Evolutionary conservation across 768 basidiomycete species (phyloP).

Genomic region (Glaciozyma martinii): DNA sequence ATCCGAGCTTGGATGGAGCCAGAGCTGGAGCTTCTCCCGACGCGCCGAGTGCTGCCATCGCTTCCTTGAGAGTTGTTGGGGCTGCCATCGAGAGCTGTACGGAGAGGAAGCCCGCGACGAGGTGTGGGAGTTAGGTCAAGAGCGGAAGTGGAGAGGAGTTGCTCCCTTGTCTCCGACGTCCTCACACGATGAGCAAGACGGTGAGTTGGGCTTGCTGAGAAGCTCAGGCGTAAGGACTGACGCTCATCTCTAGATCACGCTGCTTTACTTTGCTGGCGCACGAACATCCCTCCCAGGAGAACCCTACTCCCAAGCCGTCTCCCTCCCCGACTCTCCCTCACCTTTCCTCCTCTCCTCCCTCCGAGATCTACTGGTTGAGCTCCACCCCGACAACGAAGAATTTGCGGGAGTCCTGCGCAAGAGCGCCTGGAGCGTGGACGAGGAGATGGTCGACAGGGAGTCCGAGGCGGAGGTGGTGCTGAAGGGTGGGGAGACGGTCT

Average conservation of each 20-base stretch:
- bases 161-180: neutral
- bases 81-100: neutral
- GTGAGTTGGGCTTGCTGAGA: neutral
- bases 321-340: slow-evolving; percentile 43
- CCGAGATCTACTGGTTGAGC: slow-evolving; percentile 43
- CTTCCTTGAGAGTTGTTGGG: slow-evolving; percentile 10
- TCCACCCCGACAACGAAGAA: slow-evolving; percentile 32
- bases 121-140: neutral
- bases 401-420: slow-evolving; percentile 51
- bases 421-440: slow-evolving; percentile 70
- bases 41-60: slow-evolving; percentile 15
- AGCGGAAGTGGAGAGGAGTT: neutral
- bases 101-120: neutral
- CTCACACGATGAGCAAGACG: neutral
- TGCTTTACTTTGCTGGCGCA: slow-evolving; percentile 56
- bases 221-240: neutral
- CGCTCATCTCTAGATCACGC: slow-evolving; percentile 21
- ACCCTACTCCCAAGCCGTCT: slow-evolving; percentile 49
- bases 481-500: slow-evolving; percentile 65
- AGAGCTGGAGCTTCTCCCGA: slow-evolving; percentile 19
- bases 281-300: slow-evolving; percentile 54
- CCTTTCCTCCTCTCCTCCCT: slow-evolving; percentile 50
- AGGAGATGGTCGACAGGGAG: slow-evolving; percentile 57
- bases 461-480: slow-evolving; percentile 48
- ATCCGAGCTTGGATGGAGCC: slow-evolving; percentile 38